Evolutionary conservation across 805 yeast species (phyloP).

Genomic region (Jamesozyma hellenica): DNA sequence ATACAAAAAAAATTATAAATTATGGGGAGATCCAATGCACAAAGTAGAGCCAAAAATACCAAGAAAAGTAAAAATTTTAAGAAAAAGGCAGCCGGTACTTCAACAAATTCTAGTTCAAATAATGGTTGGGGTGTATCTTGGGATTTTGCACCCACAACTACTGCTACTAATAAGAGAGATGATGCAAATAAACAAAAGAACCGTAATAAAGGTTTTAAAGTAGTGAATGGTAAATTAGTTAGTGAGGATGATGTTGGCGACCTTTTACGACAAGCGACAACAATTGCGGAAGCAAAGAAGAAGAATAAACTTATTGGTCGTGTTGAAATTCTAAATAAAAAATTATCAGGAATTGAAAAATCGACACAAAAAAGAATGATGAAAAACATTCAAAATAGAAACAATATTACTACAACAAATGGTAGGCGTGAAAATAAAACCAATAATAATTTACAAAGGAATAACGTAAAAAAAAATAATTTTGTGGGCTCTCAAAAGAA

Average conservation of each 20-base stretch:
- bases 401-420: not conserved
- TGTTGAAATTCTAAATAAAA: too few species aligned
- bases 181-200: not conserved
- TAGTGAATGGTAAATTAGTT: slow-evolving; percentile 22
- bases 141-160: too few species aligned
- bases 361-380: too few species aligned
- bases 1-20: too few species aligned
- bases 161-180: not conserved
- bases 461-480: not conserved
- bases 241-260: slow-evolving; percentile 19
- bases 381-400: too few species aligned
- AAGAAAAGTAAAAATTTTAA: not conserved
- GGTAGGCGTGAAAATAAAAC: not conserved
- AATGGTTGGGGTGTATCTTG: too few species aligned
- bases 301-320: not conserved
- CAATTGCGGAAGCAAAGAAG: slow-evolving; percentile 6
- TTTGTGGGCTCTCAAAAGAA: slow-evolving; percentile 3
- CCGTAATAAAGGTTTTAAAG: slow-evolving; percentile 10
- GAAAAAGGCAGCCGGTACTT: not conserved
- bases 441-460: not conserved
- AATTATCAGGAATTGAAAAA: too few species aligned
- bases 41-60: not conserved
- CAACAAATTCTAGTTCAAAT: too few species aligned
- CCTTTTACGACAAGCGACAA: slow-evolving; percentile 13
- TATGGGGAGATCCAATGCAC: not conserved